A percentile compares a stretch with the other conserved stretches of the same genome.
These are phyloP conservation scores for Podaxis rugospora DNA, from an alignment of 768 basidiomycete species.

Conservation along the genomic window DNA sequence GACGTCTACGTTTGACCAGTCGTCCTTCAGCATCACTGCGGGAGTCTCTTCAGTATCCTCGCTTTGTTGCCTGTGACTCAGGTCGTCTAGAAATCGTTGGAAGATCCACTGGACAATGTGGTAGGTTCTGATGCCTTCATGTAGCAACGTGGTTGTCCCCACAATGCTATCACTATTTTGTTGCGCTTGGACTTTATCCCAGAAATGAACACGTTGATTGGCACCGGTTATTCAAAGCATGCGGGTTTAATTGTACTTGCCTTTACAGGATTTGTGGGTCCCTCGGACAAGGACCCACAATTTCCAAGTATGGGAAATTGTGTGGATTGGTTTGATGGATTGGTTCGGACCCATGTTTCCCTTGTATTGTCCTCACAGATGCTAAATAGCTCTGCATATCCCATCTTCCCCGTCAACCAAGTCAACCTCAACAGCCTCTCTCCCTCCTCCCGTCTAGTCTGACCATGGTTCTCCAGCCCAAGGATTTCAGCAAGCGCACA, in stretches of 20 bases:
- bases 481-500: conserved; percentile 14
- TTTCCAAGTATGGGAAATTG: neutral
- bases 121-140: too few species aligned
- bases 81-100: too few species aligned
- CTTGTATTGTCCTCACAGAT: neutral
- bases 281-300: neutral
- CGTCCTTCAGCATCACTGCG: too few species aligned
- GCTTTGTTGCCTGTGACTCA: too few species aligned
- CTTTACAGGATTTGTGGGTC: conserved; percentile 5
- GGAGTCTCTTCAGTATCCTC: too few species aligned
- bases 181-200: neutral
- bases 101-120: too few species aligned
- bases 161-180: neutral
- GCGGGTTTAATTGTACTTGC: neutral
- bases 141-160: neutral
- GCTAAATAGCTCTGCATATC: conserved; percentile 5
- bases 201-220: too few species aligned
- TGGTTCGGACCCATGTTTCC: conserved; percentile 10
- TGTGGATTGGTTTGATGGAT: conserved; percentile 12
- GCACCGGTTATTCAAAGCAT: too few species aligned
- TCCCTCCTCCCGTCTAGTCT: neutral
- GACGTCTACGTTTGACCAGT: too few species aligned
- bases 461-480: conserved; percentile 26
- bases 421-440: neutral
- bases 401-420: neutral